Evolutionary conservation across 441 rosid species (phyloP), one percentile per base, ranked within the genome.

Genomic region (Kokia cookei): DNA sequence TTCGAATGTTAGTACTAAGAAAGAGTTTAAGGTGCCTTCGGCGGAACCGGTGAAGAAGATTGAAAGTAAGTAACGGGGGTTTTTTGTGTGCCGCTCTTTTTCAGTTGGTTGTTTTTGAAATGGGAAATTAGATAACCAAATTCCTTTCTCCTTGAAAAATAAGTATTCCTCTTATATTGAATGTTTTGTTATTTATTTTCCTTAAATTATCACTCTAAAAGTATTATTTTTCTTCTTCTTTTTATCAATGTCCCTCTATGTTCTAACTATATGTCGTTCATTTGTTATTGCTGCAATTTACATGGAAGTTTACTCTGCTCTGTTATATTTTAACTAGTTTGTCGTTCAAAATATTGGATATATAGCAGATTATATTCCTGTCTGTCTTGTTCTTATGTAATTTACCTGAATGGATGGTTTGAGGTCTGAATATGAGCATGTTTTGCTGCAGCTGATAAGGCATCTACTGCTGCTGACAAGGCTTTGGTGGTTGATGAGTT

Each of bases 401-500:
- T 29, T 37, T 43, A 68, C 45, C 72, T 51, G 17, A 68, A 29
- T 27, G 22, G 35, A n/a, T 68, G n/a, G 35, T 57, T 37, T 65
- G 54, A 42, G 32, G 72, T 17, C 42, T 78, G 64, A 76, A 50
- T 62, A 65, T 74, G 24, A 27, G 32, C 62, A 43, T 75, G 55
- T 54, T 75, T 78, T 77, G 65, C 74, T 85, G 84, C 82, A 88
- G 96, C 64, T 78, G 88, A 80, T 65, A 87, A 65, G 77, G 75
- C 84, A 78, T 77, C 80, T 50, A 77, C 74, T 80, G 86, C 73
- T 74, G 64, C 79, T 74, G 81, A 82, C 70, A 76, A 86, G 62
- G 75, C 80, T 71, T 76, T 81, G 77, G 85, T 77, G 70, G 82
- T 75, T n/a, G 95, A 90, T 78, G 78, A 85, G 59, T 72, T 87